A percentile compares a stretch with the other conserved stretches of the same genome.
Evolutionary conservation across 345 rosid genomes (phyloP).

Genomic region (Lepidium africanum): DNA sequence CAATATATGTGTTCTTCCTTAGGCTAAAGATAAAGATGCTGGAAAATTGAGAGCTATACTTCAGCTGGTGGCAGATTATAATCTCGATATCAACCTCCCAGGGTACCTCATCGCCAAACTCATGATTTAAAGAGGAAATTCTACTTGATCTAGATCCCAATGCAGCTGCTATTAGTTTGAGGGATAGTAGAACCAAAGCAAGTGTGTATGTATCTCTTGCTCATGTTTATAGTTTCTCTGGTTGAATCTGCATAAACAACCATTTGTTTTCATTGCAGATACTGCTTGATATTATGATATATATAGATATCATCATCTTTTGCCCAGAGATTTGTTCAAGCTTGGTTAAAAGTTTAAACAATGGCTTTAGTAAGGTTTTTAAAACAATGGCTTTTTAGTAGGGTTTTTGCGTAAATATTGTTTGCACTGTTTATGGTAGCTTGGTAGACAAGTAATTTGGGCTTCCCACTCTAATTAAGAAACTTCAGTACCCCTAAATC

Average conservation of each 20-base stretch:
- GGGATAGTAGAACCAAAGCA: not conserved
- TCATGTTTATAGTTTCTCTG: not conserved
- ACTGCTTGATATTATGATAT: too few species aligned
- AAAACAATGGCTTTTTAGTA: not conserved
- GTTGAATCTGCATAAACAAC: not conserved
- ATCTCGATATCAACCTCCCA: constrained; percentile 3
- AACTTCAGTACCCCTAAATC: too few species aligned
- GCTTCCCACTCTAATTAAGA: not conserved
- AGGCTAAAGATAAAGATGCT: constrained; percentile 7
- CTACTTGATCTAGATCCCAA: not conserved
- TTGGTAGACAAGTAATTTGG: not conserved
- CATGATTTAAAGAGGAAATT: constrained; percentile 5
- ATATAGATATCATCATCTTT: not conserved
- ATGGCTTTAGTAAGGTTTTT: too few species aligned
- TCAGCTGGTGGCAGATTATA: constrained; percentile 10
- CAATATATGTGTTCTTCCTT: not conserved
- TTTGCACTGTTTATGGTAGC: not conserved
- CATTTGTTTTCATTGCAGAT: not conserved
- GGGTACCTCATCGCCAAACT: constrained; percentile 11
- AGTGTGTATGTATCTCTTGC: not conserved
- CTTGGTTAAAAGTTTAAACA: too few species aligned
- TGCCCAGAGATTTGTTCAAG: not conserved
- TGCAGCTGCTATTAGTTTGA: not conserved
- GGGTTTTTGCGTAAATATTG: not conserved
- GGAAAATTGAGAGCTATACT: constrained; percentile 17